phyloP scores from a whole-genome alignment of 1,284 basidiomycete genomes.

The Inonotus obliquus region DNA sequence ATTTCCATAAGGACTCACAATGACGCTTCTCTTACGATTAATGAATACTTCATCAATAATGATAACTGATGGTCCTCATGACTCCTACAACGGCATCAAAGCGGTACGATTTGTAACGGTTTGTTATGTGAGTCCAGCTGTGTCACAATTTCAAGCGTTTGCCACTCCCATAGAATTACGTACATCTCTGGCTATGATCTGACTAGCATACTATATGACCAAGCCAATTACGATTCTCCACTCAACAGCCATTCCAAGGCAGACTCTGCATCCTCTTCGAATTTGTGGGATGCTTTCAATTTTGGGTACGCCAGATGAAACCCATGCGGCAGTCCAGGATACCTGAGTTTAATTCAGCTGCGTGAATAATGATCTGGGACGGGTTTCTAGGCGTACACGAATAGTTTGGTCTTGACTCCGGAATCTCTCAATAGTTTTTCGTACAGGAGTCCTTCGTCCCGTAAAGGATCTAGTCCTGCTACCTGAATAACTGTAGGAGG shows the following conservation, averaged over 20 bases:
- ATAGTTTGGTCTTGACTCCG: constrained; percentile 19
- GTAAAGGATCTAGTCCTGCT: constrained; percentile 23
- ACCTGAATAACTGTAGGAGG: constrained; percentile 22
- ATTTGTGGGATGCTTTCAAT: constrained; percentile 1
- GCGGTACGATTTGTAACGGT: too few relatives aligned
- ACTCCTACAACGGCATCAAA: too few relatives aligned
- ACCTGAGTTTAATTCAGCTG: too few relatives aligned
- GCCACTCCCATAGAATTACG: background rate
- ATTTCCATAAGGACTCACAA: too few relatives aligned
- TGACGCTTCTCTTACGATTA: too few relatives aligned
- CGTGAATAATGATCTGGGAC: background rate
- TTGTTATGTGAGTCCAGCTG: too few relatives aligned
- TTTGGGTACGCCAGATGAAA: constrained; percentile 5
- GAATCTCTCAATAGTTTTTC: constrained; percentile 18
- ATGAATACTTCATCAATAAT: too few relatives aligned
- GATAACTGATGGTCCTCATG: too few relatives aligned
- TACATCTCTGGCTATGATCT: background rate
- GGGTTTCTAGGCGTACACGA: constrained; percentile 17
- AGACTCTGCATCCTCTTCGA: constrained; percentile 1
- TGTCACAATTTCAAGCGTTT: too few relatives aligned
- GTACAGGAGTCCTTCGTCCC: constrained; percentile 26
- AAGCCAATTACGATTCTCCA: background rate
- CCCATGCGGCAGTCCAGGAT: constrained; percentile 14
- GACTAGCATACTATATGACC: background rate
- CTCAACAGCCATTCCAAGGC: constrained; percentile 9